Evolutionary conservation across 225 moss, liverwort and hornwort genomes (phyloP).

Genomic region (Asterella californica): DNA sequence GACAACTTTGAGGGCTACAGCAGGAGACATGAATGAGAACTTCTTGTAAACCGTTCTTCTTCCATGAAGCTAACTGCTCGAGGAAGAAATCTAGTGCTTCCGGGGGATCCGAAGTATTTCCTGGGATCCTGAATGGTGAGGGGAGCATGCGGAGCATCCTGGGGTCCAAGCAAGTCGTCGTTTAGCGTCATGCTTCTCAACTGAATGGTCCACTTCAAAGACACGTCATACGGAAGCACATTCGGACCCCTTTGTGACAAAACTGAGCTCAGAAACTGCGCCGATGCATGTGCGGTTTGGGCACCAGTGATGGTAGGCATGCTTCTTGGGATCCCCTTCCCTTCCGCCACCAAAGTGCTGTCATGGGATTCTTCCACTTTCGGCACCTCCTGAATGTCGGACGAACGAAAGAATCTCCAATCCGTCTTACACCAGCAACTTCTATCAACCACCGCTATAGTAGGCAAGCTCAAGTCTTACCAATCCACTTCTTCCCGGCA

Average conservation of each 20-base stretch:
- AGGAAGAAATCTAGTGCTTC: constrained; percentile 50
- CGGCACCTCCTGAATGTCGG: background rate
- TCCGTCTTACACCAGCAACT: background rate
- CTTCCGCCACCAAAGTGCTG: background rate
- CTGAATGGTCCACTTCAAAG: constrained; percentile 83
- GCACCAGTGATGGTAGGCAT: constrained; percentile 46
- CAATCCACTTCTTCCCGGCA: constrained; percentile 27
- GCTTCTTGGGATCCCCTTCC: constrained; percentile 20
- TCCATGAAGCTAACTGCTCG: constrained; percentile 46
- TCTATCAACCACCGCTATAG: background rate
- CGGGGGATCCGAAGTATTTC: constrained; percentile 49
- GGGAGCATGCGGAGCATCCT: constrained; percentile 53
- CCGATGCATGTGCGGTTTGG: constrained; percentile 67
- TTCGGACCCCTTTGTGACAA: constrained; percentile 93
- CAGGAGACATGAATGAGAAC: constrained; percentile 36
- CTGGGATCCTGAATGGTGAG: constrained; percentile 83
- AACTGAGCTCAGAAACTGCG: constrained; percentile 80
- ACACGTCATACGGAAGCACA: constrained; percentile 89
- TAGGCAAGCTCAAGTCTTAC: background rate
- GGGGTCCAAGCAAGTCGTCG: constrained; percentile 79
- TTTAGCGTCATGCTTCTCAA: constrained; percentile 73
- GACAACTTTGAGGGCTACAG: constrained; percentile 58
- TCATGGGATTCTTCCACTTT: background rate
- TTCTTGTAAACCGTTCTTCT: constrained; percentile 28
- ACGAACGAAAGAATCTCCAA: background rate